Conservation (phyloP, 805 yeast species). For the Candida krabiensis region DNA sequence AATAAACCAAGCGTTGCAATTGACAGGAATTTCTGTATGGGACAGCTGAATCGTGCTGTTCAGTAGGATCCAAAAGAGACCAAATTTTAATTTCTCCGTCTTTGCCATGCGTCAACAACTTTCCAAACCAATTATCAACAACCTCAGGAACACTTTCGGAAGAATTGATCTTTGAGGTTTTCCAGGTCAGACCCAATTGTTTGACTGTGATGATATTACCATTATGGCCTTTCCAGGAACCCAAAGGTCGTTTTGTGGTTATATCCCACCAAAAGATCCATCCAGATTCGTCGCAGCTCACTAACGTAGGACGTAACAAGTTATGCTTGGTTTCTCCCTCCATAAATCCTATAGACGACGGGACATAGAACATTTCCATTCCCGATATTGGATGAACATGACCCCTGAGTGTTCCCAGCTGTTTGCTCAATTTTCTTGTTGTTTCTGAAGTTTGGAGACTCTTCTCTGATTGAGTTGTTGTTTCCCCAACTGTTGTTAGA, state of each 20-base stretch:
- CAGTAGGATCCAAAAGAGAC: slow-evolving; percentile 32
- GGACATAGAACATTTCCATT: slow-evolving; percentile 18
- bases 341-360: slow-evolving; percentile 13
- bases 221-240: slow-evolving; percentile 62
- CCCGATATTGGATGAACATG: slow-evolving; percentile 12
- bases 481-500: no score
- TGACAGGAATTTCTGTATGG: slow-evolving; percentile 16
- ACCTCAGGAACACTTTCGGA: slow-evolving; percentile 16
- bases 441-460: neutral
- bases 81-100: slow-evolving; percentile 57
- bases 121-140: slow-evolving; percentile 36
- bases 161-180: slow-evolving; percentile 6
- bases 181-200: slow-evolving; percentile 42
- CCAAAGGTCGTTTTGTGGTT: slow-evolving; percentile 51
- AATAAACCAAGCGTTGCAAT: slow-evolving; percentile 17
- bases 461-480: no score
- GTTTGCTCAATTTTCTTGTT: slow-evolving; percentile 6
- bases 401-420: slow-evolving; percentile 20
- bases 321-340: slow-evolving; percentile 13
- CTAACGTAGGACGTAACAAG: slow-evolving; percentile 37
- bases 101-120: slow-evolving; percentile 62
- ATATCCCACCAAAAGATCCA: slow-evolving; percentile 67
- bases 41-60: slow-evolving; percentile 9
- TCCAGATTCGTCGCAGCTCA: slow-evolving; percentile 65
- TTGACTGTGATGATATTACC: slow-evolving; percentile 47